phyloP scores from a whole-genome alignment of 2,329 filamentous ascomycete species.

The Fusarium setosum region DNA sequence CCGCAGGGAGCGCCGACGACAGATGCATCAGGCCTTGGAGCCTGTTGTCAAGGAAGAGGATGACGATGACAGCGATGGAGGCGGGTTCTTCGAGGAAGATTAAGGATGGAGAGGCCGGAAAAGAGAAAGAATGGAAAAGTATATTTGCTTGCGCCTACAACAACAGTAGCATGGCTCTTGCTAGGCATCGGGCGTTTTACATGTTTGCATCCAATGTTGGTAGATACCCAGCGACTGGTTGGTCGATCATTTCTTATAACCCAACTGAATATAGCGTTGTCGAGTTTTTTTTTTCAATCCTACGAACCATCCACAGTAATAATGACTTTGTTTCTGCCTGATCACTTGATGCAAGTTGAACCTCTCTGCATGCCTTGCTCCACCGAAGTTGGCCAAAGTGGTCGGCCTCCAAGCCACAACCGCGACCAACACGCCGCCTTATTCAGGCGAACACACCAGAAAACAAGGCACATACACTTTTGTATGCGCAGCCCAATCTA shows the following conservation, averaged over 20 bases:
- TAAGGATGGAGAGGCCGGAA: not conserved
- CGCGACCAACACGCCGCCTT: constrained; percentile 4
- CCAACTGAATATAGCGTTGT: constrained; percentile 25
- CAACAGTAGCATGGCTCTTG: no score
- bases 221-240: constrained; percentile 31
- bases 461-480: constrained; percentile 1
- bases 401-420: constrained; percentile 25
- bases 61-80: constrained; percentile 63
- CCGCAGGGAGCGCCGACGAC: constrained; percentile 48
- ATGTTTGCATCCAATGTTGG: constrained; percentile 30
- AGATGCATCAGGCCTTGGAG: constrained; percentile 49
- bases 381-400: constrained; percentile 20
- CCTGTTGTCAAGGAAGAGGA: constrained; percentile 50
- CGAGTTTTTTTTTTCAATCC: constrained; percentile 3
- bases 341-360: not conserved
- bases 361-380: constrained; percentile 10
- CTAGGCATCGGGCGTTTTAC: constrained; percentile 8
- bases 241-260: constrained; percentile 18
- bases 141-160: constrained; percentile 6
- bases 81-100: constrained; percentile 66
- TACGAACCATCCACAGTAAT: no score
- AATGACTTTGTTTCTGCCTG: constrained; percentile 2
- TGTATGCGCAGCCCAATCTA: not conserved
- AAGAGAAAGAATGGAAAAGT: constrained; percentile 5
- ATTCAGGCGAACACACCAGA: not conserved